Percentiles rank a stretch among this genome's conserved stretches.
Evolutionary conservation across 108 stramenopile genomes (phyloP).

Genomic region (Licmophora abbreviata): DNA sequence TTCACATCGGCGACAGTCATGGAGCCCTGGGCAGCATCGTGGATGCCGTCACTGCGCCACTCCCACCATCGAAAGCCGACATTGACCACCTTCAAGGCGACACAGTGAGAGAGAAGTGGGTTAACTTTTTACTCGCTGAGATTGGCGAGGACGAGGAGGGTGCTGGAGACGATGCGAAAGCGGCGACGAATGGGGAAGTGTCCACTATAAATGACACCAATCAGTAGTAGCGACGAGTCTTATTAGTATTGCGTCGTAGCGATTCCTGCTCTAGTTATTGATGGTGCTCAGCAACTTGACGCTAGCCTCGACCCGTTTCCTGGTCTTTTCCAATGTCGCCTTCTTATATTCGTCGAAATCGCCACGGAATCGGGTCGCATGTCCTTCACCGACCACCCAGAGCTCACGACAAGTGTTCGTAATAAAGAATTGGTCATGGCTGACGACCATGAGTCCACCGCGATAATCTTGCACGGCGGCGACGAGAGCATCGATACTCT

Average conservation of each 20-base stretch:
- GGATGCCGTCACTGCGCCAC: constrained; percentile 55
- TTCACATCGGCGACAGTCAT: constrained; percentile 28
- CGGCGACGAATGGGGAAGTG: too few species aligned
- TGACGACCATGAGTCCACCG: constrained; percentile 90
- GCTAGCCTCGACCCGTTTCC: constrained; percentile 73
- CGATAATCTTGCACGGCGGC: constrained; percentile 76
- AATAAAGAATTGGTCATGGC: constrained; percentile 92
- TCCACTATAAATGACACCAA: too few species aligned
- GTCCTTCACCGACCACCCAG: constrained; percentile 79
- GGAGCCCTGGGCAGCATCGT: constrained; percentile 37
- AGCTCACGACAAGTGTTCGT: constrained; percentile 68
- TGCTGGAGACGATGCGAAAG: too few species aligned
- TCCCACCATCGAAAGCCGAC: constrained; percentile 67
- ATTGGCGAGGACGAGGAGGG: constrained; percentile 62
- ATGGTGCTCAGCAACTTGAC: constrained; percentile 59
- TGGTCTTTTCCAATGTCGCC: constrained; percentile 61
- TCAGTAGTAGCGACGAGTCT: too few species aligned
- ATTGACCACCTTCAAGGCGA: constrained; percentile 75
- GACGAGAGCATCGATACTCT: constrained; percentile 94
- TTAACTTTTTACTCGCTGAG: constrained; percentile 80
- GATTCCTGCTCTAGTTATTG: constrained; percentile 38
- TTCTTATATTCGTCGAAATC: constrained; percentile 80
- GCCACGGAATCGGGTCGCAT: constrained; percentile 61
- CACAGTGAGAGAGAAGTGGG: constrained; percentile 80
- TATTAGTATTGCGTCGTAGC: too few species aligned